These are phyloP conservation scores for Wickerhamiella musiphila DNA, from an alignment of 805 yeast genomes.

Conservation along the genomic window DNA sequence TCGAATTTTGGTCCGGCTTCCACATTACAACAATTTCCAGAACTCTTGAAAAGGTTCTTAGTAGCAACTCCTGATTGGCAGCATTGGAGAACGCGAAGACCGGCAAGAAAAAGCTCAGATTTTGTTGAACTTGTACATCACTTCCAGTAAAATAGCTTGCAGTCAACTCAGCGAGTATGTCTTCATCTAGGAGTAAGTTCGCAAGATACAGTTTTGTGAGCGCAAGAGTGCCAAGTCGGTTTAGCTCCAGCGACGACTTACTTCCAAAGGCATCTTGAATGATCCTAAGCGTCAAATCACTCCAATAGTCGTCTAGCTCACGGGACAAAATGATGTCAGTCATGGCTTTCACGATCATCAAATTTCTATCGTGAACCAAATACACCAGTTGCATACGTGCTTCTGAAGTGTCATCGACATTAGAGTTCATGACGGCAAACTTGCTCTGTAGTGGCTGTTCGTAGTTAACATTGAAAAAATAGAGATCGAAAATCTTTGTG, in stretches of 20 bases:
- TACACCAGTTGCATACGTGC: too few species aligned
- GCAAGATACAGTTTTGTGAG: slow-evolving; percentile 67
- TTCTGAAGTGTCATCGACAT: too few species aligned
- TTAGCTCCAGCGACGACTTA: slow-evolving; percentile 41
- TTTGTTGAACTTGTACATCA: background rate
- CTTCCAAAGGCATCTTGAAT: slow-evolving; percentile 12
- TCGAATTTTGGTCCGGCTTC: background rate
- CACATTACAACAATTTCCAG: background rate
- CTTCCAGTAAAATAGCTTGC: slow-evolving; percentile 35
- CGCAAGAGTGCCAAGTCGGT: slow-evolving; percentile 72
- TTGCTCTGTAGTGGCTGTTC: too few species aligned
- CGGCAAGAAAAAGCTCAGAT: slow-evolving; percentile 1
- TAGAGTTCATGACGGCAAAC: too few species aligned
- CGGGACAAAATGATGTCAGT: slow-evolving; percentile 20
- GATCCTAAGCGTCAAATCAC: background rate
- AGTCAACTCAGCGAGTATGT: slow-evolving; percentile 39
- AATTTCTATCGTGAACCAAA: slow-evolving; percentile 2
- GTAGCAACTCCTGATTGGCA: background rate
- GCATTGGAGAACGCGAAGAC: background rate
- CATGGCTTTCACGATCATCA: slow-evolving; percentile 5
- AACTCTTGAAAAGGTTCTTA: background rate
- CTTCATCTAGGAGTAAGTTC: slow-evolving; percentile 49
- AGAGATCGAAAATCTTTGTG: too few species aligned
- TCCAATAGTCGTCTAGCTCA: background rate
- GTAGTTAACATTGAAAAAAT: too few species aligned